A percentile compares a stretch with the other conserved stretches of the same genome.
Conservation (phyloP, 768 basidiomycete genomes). For the Mycena capillaripes region DNA sequence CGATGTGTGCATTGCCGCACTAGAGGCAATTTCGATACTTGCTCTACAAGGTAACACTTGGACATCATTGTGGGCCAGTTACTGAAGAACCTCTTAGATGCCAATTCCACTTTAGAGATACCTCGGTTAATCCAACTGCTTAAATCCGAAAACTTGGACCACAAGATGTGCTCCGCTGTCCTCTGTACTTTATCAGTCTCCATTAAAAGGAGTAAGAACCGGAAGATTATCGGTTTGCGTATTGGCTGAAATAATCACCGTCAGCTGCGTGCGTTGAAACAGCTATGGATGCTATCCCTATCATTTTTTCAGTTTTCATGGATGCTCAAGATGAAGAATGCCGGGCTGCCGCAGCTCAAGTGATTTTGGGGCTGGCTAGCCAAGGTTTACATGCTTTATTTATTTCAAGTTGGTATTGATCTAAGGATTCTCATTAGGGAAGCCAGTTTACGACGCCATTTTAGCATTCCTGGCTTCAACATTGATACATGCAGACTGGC, state of each 20-base stretch:
- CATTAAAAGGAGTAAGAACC: background rate
- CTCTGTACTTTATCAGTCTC: no score
- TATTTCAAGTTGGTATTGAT: background rate
- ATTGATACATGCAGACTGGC: background rate
- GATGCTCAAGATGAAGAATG: background rate
- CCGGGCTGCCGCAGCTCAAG: background rate
- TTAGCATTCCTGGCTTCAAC: background rate
- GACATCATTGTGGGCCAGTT: no score
- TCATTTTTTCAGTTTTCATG: background rate
- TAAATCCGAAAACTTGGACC: no score
- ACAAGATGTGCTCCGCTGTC: no score
- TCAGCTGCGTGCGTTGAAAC: background rate
- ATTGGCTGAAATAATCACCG: background rate
- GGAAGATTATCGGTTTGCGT: background rate
- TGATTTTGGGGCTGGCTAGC: background rate
- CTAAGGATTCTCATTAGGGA: no score
- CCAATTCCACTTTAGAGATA: no score
- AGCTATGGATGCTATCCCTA: background rate
- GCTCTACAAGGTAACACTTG: background rate
- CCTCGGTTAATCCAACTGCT: no score
- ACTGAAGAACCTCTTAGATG: no score
- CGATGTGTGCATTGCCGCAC: slow-evolving; percentile 9
- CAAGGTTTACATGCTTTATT: background rate
- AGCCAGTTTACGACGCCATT: background rate
- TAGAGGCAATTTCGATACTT: background rate